A percentile compares a stretch with the other conserved stretches of the same genome.
phyloP scores from a whole-genome alignment of 345 rosid species.

The Hibiscus tridactylites region DNA sequence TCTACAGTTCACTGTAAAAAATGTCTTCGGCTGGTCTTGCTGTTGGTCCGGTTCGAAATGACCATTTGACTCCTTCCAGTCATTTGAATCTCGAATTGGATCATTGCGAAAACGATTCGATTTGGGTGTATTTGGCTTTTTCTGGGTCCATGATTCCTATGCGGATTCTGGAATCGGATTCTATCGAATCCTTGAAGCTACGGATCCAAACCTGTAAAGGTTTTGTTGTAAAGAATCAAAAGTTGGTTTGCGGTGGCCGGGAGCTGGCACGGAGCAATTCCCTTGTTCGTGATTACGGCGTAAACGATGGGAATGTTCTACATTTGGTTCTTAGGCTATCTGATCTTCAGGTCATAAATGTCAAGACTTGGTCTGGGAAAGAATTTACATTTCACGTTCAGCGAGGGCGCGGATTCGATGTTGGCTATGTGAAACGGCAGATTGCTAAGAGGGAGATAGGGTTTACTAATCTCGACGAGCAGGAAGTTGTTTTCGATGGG shows the following conservation, averaged over 20 bases:
- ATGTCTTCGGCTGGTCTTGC: slow-evolving; percentile 61
- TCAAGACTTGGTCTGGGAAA: slow-evolving; percentile 47
- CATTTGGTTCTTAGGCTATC: slow-evolving; percentile 72
- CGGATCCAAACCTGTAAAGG: slow-evolving; percentile 62
- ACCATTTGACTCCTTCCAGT: slow-evolving; percentile 22
- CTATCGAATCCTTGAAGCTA: slow-evolving; percentile 62
- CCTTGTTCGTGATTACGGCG: slow-evolving; percentile 64
- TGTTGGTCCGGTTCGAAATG: slow-evolving; percentile 30
- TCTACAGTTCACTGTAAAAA: background rate
- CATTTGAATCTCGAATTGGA: slow-evolving; percentile 16
- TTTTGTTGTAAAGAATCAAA: slow-evolving; percentile 64
- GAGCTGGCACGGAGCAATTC: slow-evolving; percentile 61
- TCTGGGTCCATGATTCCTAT: slow-evolving; percentile 39
- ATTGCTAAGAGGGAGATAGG: slow-evolving; percentile 40
- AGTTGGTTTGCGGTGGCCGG: slow-evolving; percentile 61
- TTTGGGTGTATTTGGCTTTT: slow-evolving; percentile 32
- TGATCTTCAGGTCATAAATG: slow-evolving; percentile 61
- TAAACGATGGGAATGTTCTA: slow-evolving; percentile 56
- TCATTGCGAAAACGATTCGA: slow-evolving; percentile 34
- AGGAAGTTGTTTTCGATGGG: slow-evolving; percentile 59
- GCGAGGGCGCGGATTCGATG: slow-evolving; percentile 40
- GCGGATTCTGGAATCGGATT: slow-evolving; percentile 53
- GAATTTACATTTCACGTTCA: slow-evolving; percentile 48
- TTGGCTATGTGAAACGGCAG: slow-evolving; percentile 64
- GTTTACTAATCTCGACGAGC: slow-evolving; percentile 47